Percentiles rank a stretch among this genome's conserved stretches.
Evolutionary conservation across 2,329 filamentous ascomycete species (phyloP).

Genomic region (Neonectria hederae): DNA sequence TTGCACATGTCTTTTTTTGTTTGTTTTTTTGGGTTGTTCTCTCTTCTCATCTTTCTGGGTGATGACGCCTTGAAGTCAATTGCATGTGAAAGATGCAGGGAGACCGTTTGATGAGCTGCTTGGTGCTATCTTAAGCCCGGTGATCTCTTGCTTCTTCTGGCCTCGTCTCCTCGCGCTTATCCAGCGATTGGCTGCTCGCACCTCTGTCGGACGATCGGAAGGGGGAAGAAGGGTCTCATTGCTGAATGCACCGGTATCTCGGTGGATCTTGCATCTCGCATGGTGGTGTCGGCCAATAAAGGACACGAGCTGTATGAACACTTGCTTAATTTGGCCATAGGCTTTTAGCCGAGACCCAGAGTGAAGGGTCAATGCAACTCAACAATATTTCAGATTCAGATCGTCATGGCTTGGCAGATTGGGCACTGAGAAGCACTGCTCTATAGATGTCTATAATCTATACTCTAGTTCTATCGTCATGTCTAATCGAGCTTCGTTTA

Average conservation of each 20-base stretch:
- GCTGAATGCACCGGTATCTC: neutral
- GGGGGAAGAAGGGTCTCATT: neutral
- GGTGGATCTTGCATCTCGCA: neutral
- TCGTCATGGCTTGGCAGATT: neutral
- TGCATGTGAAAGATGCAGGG: neutral
- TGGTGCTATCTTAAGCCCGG: neutral
- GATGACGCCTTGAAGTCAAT: neutral
- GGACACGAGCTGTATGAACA: neutral
- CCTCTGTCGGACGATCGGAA: neutral
- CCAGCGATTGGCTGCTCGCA: neutral
- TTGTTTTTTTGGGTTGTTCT: too few relatives aligned
- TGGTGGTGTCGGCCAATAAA: neutral
- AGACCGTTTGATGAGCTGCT: neutral
- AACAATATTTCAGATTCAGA: neutral
- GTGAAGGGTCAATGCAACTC: neutral
- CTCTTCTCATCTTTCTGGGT: too few relatives aligned
- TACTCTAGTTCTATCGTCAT: constrained; percentile 6
- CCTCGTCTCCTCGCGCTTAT: neutral
- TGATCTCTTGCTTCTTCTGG: neutral
- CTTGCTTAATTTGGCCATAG: neutral
- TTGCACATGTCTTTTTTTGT: too few relatives aligned
- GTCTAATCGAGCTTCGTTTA: constrained; percentile 15
- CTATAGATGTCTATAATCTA: constrained; percentile 1
- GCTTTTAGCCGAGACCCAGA: neutral
- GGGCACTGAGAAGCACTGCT: neutral